Conservation (phyloP, 2,329 filamentous ascomycete species). For the Xylaria sp. region DNA sequence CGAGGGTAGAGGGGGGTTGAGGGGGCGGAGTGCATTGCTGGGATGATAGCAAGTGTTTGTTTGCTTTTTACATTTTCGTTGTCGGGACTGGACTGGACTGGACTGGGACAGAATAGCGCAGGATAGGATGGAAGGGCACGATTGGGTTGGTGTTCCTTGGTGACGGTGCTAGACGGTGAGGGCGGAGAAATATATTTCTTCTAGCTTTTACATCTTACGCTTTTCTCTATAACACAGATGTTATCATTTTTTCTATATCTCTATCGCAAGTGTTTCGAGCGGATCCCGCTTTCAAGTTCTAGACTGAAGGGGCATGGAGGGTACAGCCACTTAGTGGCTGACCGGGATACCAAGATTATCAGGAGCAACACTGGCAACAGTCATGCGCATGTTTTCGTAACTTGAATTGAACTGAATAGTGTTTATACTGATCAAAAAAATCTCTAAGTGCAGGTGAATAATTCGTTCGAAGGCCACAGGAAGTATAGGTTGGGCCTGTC, state of each 20-base stretch:
- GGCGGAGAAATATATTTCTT: neutral
- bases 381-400: no score
- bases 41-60: slow-evolving; percentile 1
- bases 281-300: no score
- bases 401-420: no score
- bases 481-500: no score
- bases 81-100: neutral
- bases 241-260: neutral
- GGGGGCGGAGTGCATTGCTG: neutral
- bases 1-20: neutral
- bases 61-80: neutral
- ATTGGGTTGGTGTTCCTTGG: neutral
- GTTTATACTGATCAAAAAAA: no score
- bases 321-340: no score
- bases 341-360: no score
- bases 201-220: neutral
- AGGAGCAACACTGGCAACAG: no score
- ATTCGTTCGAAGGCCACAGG: no score
- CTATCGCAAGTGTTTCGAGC: no score
- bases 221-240: neutral
- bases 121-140: neutral
- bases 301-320: no score
- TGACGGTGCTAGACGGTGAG: neutral
- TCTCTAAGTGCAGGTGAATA: no score
- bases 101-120: neutral